Evolutionary conservation across 139 green algal species (phyloP).

Genomic region (Mychonastes homosphaera): DNA sequence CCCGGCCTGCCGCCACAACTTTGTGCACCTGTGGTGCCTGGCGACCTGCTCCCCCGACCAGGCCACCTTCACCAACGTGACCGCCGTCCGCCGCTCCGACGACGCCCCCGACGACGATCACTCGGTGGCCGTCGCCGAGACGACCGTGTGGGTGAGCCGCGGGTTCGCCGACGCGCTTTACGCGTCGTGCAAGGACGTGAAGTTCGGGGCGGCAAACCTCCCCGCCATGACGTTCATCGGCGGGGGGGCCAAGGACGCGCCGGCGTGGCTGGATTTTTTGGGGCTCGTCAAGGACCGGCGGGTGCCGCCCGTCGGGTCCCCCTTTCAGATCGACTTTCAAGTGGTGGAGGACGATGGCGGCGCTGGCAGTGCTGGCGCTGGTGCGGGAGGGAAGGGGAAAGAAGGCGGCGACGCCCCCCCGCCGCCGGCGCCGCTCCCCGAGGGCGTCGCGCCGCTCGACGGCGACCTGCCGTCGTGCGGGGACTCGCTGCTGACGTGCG

Average conservation of each 20-base stretch:
- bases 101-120: constrained; percentile 26
- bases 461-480: constrained; percentile 44
- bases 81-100: constrained; percentile 41
- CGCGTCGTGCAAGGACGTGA: constrained; percentile 77
- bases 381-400: no score
- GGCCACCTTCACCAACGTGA: constrained; percentile 72
- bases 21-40: constrained; percentile 74
- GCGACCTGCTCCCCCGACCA: constrained; percentile 70
- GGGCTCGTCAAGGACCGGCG: constrained; percentile 67
- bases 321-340: constrained; percentile 24
- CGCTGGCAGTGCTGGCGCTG: no score
- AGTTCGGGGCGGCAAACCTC: constrained; percentile 66
- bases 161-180: constrained; percentile 50
- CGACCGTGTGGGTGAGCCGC: constrained; percentile 46
- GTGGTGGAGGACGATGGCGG: neutral
- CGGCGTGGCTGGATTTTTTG: constrained; percentile 68
- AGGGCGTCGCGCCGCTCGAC: constrained; percentile 37
- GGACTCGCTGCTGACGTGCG: constrained; percentile 62
- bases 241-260: constrained; percentile 54
- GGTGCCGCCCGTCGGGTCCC: constrained; percentile 25
- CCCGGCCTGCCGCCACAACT: constrained; percentile 83
- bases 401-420: neutral
- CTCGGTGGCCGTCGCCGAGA: constrained; percentile 27
- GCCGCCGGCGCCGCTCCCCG: constrained; percentile 4
- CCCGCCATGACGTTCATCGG: constrained; percentile 79